Percentiles rank a stretch among this genome's conserved stretches.
Evolutionary conservation across 306 rosid genomes (phyloP).

Genomic region (Cucurbita pepo): DNA sequence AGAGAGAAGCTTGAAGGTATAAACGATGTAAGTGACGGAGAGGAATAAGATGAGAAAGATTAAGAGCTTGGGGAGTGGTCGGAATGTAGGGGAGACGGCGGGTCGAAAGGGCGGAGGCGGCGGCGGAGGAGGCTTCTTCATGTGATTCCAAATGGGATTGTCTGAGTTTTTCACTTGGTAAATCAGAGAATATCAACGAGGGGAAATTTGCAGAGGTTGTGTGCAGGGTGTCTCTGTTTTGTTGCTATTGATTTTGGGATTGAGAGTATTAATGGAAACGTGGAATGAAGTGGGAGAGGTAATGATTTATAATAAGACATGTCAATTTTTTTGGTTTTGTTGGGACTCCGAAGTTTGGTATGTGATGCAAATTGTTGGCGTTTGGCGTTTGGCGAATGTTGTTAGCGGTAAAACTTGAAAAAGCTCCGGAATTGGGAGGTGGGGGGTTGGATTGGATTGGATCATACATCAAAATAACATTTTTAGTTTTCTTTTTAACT

Average conservation of each 20-base stretch:
- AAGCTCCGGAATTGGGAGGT: neutral
- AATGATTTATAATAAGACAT: neutral
- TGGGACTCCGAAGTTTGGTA: neutral
- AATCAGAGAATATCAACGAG: too few species aligned
- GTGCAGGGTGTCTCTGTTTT: too few species aligned
- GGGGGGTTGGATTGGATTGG: neutral
- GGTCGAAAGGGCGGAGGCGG: neutral
- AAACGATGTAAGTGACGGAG: constrained; percentile 44
- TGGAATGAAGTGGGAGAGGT: neutral
- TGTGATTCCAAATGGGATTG: constrained; percentile 44
- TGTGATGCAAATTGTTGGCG: neutral
- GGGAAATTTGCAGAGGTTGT: too few species aligned
- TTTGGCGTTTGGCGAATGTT: neutral
- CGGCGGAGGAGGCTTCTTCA: constrained; percentile 10
- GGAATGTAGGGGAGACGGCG: neutral
- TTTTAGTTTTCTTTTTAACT: too few species aligned
- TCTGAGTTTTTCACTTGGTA: constrained; percentile 49
- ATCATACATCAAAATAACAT: too few species aligned
- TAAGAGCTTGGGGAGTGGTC: constrained; percentile 29
- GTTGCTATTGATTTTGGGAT: too few species aligned
- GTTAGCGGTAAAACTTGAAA: neutral
- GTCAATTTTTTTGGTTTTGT: neutral
- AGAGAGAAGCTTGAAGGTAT: constrained; percentile 53
- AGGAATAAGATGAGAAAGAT: constrained; percentile 52
- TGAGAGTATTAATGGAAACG: neutral